Evolutionary conservation across 305 asterid species (phyloP), one percentile per base, ranked within the genome.

Genomic region (Ajuga reptans): DNA sequence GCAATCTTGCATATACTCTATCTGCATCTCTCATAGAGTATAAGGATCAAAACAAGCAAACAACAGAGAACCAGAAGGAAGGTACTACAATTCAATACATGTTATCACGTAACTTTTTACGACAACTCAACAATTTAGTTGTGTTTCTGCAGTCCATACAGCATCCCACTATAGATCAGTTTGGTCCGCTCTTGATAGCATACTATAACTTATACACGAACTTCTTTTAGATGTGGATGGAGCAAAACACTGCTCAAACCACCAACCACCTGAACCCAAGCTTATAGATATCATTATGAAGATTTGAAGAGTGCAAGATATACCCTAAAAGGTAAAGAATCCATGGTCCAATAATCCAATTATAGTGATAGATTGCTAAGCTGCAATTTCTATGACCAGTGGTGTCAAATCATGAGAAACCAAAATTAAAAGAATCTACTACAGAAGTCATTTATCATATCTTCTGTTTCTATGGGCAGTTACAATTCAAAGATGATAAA

Each of bases 401-500:
- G 57, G 36, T 55, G 60, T 36, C 27, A 21, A 21, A 21, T 21
- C 27, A 21, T 21, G 27, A 21, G 27, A 21, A 21, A 21, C 27
- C 27, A 50, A 51, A 46, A 54, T 16, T 39, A 50, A 29, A 57
- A 31, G 45, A 17, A 57, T 64, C 9, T 14, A 47, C 21, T 43
- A 8, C 31, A 64, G 61, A 41, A 49, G 34, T 34, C 47, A 34
- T 49, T 43, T 72, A 16, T 31, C 31, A 55, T 57, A 64, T 53
- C 57, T 52, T 18, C 39, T 14, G 61, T 14, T 46, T 24, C 37
- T 14, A 69, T 46, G 27, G 67, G 41, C 24, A 8, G 29, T 54
- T 15, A 17, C 36, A 27, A 47, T 50, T 29, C 47, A 53, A 64
- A 62, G 45, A 74, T n/a, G 70, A 62, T 45, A 61, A 59, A 59